phyloP scores from a whole-genome alignment of 306 rosid species.

The Comarum palustre region DNA sequence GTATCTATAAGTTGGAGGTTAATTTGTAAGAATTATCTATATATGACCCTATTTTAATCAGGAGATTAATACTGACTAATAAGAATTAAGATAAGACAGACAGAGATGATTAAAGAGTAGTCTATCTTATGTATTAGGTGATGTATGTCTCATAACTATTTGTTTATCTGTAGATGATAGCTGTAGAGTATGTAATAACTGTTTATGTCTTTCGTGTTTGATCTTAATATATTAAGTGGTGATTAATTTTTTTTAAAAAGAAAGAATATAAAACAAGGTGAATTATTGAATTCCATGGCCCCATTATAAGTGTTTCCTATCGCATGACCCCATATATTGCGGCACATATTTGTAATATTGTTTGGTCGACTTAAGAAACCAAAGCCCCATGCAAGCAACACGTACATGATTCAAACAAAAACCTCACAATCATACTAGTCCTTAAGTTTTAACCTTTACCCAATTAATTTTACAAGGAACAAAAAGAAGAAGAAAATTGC shows the following conservation, averaged over 20 bases:
- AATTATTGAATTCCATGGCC: background rate
- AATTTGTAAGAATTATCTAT: too few relatives aligned
- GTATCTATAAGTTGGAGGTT: too few relatives aligned
- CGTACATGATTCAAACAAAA: slow-evolving; percentile 3
- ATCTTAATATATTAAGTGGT: too few relatives aligned
- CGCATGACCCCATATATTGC: background rate
- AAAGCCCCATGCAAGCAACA: background rate
- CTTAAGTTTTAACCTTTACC: background rate
- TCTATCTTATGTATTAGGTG: too few relatives aligned
- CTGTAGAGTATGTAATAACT: too few relatives aligned
- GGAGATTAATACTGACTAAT: too few relatives aligned
- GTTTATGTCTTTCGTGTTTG: too few relatives aligned
- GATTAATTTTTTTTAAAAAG: too few relatives aligned
- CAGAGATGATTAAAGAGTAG: too few relatives aligned
- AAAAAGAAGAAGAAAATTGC: background rate
- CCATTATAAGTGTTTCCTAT: background rate
- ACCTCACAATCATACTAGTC: background rate
- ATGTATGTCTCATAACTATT: too few relatives aligned
- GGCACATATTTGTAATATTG: background rate
- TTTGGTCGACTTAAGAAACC: background rate
- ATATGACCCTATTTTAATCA: too few relatives aligned
- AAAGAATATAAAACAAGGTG: background rate
- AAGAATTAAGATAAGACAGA: background rate
- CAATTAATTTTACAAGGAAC: background rate
- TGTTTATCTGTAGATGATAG: too few relatives aligned